Base-by-base conservation (phyloP, 2,329 filamentous ascomycete genomes). In the Fusarium armeniacum region DNA sequence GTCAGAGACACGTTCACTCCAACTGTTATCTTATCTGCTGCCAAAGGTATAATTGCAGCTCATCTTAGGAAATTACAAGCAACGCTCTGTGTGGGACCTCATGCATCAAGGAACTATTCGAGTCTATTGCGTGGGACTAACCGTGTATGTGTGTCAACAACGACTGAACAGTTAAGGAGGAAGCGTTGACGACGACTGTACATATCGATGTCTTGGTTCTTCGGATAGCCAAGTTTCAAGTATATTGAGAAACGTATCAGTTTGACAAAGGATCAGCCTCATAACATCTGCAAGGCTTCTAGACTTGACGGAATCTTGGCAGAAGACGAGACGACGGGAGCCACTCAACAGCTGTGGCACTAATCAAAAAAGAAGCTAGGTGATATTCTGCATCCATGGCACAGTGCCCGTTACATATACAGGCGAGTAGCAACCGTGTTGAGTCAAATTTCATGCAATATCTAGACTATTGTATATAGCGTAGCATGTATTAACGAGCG, bases 61-160 rank as follows among this genome's bases (percentile, higher is more conserved):
- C 73, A 75, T 75, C 73, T 75, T 73, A 73, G 69, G 73, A 75
- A 75, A 75, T 75, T 75, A 52, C 70, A 51, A 51, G 46, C 58
- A 53, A 46, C n/a, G 52, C 41, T 68, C 50, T 62, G 55, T 44
- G 72, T 74, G 73, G 49, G 73, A 70, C 53, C 67, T 67, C 11
- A 24, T 40, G 69, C 62, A 50, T 44, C 49, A 49, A 65, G 54
- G 62, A 45, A 65, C 55, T 60, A 73, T 26, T 65, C 59, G 67
- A 71, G 65, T 51, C 52, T 51, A 62, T 65, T 59, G 24, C 41
- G 59, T 46, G 44, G 47, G 47, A 26, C 54, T 55, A 60, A 51
- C 56, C 35, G 52, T 52, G n/a, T 32, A 58, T 50, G 28, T 32
- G 53, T 32, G 49, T 54, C 26, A 40, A 38, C 22, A 40, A 43